phyloP scores from a whole-genome alignment of 345 rosid genomes.

The Conringia planisiliqua region DNA sequence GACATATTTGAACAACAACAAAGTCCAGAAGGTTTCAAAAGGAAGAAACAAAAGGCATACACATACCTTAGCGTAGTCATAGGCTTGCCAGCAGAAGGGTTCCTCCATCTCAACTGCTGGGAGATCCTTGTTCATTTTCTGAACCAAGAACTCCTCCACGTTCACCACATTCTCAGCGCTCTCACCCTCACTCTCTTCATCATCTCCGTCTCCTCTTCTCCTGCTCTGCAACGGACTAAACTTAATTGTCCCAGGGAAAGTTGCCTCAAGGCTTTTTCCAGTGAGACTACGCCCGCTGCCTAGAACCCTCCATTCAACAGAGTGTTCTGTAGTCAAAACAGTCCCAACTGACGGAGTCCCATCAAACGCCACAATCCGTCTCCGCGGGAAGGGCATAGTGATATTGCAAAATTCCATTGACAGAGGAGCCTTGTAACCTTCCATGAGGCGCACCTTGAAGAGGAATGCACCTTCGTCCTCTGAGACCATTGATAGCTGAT shows the following conservation, averaged over 20 bases:
- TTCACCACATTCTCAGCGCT: conserved; percentile 54
- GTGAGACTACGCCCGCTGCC: conserved; percentile 71
- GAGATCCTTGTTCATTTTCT: conserved; percentile 82
- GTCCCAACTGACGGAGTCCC: conserved; percentile 88
- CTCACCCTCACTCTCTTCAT: conserved; percentile 81
- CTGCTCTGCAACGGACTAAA: conserved; percentile 76
- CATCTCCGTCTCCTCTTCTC: conserved; percentile 41
- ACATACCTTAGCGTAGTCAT: conserved; percentile 77
- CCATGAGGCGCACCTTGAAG: conserved; percentile 79
- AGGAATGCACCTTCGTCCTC: conserved; percentile 97
- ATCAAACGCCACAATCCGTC: conserved; percentile 70
- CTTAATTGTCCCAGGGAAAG: conserved; percentile 87
- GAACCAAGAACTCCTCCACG: conserved; percentile 72
- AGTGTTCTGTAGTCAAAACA: conserved; percentile 73
- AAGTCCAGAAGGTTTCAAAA: background rate
- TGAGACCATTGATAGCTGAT: conserved; percentile 94
- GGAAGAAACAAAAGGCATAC: background rate
- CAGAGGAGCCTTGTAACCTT: conserved; percentile 78
- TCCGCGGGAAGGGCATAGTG: conserved; percentile 88
- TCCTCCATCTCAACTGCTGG: conserved; percentile 87
- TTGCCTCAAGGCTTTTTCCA: conserved; percentile 79
- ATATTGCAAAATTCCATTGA: conserved; percentile 88
- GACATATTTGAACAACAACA: background rate
- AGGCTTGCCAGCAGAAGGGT: conserved; percentile 96
- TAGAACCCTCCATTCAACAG: conserved; percentile 86